phyloP scores from a whole-genome alignment of 305 asterid genomes.

The Vinca major region DNA sequence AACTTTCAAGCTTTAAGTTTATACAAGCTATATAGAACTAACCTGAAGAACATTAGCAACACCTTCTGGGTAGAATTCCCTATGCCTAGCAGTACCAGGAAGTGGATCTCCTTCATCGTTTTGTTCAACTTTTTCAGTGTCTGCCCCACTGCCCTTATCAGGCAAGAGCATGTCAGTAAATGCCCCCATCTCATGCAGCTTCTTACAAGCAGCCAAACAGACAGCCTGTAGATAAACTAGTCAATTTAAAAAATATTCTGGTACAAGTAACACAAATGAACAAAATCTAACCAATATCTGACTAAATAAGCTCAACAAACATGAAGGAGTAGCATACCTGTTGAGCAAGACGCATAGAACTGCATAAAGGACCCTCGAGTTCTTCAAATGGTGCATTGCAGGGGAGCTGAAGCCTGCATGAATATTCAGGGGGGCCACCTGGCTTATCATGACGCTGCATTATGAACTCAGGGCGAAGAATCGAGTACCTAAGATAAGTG shows the following conservation, averaged over 20 bases:
- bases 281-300: background rate
- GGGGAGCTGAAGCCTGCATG: constrained; percentile 99
- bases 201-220: constrained; percentile 98
- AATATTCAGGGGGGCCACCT: constrained; percentile 70
- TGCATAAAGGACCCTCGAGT: constrained; percentile 94
- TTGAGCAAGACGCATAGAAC: constrained; percentile 93
- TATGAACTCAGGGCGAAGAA: constrained; percentile 93
- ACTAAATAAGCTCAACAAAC: too few relatives aligned
- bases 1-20: background rate
- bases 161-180: constrained; percentile 99
- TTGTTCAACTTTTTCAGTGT: constrained; percentile 65
- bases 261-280: background rate
- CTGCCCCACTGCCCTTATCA: constrained; percentile 83
- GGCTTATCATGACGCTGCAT: constrained; percentile 85
- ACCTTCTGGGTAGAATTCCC: constrained; percentile 99
- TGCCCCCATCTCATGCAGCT: constrained; percentile 99
- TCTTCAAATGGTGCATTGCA: constrained; percentile 97
- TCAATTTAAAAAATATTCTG: constrained; percentile 19
- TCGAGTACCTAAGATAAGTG: constrained; percentile 56
- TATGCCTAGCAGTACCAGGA: constrained; percentile 97
- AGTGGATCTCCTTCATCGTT: constrained; percentile 89
- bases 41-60: constrained; percentile 91
- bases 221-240: constrained; percentile 56
- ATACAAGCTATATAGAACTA: constrained; percentile 15
- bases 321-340: constrained; percentile 53